phyloP scores from a whole-genome alignment of 2,329 filamentous ascomycete genomes.

The Spiromastix sp. region DNA sequence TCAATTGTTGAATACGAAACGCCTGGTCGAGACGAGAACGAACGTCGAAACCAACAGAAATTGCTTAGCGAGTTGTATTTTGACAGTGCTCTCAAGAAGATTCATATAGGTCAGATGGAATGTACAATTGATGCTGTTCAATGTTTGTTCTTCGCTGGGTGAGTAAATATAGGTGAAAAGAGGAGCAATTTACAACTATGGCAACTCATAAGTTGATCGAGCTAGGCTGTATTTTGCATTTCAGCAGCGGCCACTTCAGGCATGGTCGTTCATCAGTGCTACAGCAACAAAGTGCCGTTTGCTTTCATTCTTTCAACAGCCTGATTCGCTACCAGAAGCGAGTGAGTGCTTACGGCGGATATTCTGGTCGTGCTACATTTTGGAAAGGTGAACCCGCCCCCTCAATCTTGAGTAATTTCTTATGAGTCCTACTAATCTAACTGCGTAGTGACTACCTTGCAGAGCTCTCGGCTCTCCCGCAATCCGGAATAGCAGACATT shows the following conservation, averaged over 20 bases:
- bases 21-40: constrained; percentile 18
- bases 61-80: constrained; percentile 37
- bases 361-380: constrained; percentile 47
- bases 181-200: neutral
- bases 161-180: constrained; percentile 12
- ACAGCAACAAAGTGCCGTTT: constrained; percentile 42
- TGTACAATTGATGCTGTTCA: constrained; percentile 39
- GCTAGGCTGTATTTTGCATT: constrained; percentile 41
- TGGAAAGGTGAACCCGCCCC: constrained; percentile 34
- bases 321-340: constrained; percentile 28
- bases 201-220: too few relatives aligned
- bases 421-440: too few relatives aligned
- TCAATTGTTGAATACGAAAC: constrained; percentile 15
- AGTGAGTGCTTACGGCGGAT: constrained; percentile 41
- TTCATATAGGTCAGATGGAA: constrained; percentile 38
- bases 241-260: constrained; percentile 40
- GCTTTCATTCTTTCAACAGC: constrained; percentile 35
- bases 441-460: constrained; percentile 45
- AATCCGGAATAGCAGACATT: constrained; percentile 41
- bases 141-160: constrained; percentile 43
- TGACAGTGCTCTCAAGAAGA: constrained; percentile 36
- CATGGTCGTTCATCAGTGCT: constrained; percentile 42
- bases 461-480: constrained; percentile 41
- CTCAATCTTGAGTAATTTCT: neutral
- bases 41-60: constrained; percentile 22